Conservation (phyloP, 371 early-diverging fungal species). For the Mucor velutinosus region DNA sequence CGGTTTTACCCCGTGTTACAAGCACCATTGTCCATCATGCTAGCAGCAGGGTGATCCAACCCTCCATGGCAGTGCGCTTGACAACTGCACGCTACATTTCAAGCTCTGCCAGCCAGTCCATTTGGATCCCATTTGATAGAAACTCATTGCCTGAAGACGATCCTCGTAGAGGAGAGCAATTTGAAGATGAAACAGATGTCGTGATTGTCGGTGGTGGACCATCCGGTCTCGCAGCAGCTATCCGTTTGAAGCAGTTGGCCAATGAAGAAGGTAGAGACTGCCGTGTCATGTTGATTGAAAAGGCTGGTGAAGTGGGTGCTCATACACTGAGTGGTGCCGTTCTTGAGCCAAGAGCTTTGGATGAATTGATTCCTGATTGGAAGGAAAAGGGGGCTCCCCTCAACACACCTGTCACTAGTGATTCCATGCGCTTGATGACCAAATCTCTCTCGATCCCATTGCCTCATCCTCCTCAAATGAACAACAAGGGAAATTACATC, state of each 20-base stretch:
- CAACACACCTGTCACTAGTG: conserved; percentile 83
- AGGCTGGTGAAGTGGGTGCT: conserved; percentile 94
- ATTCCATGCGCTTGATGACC: conserved; percentile 89
- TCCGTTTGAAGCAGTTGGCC: conserved; percentile 90
- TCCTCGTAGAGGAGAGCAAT: conserved; percentile 56
- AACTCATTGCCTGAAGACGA: conserved; percentile 45
- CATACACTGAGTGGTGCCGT: conserved; percentile 97
- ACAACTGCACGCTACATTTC: conserved; percentile 32
- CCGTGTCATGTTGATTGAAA: conserved; percentile 92
- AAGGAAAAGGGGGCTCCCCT: conserved; percentile 94
- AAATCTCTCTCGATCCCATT: conserved; percentile 80
- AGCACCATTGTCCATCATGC: background rate
- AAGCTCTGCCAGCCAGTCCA: conserved; percentile 22
- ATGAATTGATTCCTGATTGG: conserved; percentile 98
- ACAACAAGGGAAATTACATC: conserved; percentile 96
- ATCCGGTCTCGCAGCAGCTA: conserved; percentile 93
- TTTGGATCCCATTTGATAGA: conserved; percentile 45
- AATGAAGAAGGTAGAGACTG: conserved; percentile 83
- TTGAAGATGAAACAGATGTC: conserved; percentile 91
- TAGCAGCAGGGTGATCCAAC: conserved; percentile 8
- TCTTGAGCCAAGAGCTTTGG: conserved; percentile 89
- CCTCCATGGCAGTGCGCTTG: conserved; percentile 28
- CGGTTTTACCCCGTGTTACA: conserved; percentile 17
- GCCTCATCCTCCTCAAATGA: conserved; percentile 97
- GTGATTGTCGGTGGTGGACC: conserved; percentile 98